A percentile compares a stretch with the other conserved stretches of the same genome.
These are phyloP conservation scores for Drechslerella stenobrocha DNA, from an alignment of 2,329 filamentous ascomycete genomes.

Conservation along the genomic window DNA sequence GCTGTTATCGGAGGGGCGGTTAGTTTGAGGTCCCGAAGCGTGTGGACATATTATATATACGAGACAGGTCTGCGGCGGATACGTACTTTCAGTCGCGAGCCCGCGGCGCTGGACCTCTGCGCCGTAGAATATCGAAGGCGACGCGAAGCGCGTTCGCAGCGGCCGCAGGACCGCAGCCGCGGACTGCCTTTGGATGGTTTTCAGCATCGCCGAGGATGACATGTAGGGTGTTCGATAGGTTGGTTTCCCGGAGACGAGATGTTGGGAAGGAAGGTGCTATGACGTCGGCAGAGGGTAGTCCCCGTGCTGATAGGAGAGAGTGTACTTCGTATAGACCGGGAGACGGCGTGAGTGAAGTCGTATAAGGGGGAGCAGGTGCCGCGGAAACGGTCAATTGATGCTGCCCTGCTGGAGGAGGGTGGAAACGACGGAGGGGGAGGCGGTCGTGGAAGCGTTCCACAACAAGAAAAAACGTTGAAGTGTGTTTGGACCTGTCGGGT, in stretches of 20 bases:
- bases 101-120: slow-evolving; percentile 39
- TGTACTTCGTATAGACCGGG: slow-evolving; percentile 7
- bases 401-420: background rate
- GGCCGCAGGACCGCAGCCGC: slow-evolving; percentile 41
- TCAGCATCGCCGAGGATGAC: slow-evolving; percentile 38
- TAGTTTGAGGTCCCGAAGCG: background rate
- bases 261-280: slow-evolving; percentile 10
- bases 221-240: slow-evolving; percentile 4
- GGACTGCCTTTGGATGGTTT: slow-evolving; percentile 41
- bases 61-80: background rate
- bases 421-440: slow-evolving; percentile 9
- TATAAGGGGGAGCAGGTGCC: slow-evolving; percentile 1
- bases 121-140: slow-evolving; percentile 39
- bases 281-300: slow-evolving; percentile 32
- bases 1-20: slow-evolving; percentile 60
- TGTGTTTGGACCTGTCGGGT: slow-evolving; percentile 11
- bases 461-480: slow-evolving; percentile 37
- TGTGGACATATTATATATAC: background rate
- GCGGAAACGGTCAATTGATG: slow-evolving; percentile 15
- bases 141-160: slow-evolving; percentile 40
- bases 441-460: slow-evolving; percentile 8
- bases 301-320: slow-evolving; percentile 12
- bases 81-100: slow-evolving; percentile 54
- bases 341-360: background rate
- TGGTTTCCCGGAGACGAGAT: background rate